Evolutionary conservation across 768 basidiomycete genomes (phyloP).

Genomic region (Cystobasidium tubakii): DNA sequence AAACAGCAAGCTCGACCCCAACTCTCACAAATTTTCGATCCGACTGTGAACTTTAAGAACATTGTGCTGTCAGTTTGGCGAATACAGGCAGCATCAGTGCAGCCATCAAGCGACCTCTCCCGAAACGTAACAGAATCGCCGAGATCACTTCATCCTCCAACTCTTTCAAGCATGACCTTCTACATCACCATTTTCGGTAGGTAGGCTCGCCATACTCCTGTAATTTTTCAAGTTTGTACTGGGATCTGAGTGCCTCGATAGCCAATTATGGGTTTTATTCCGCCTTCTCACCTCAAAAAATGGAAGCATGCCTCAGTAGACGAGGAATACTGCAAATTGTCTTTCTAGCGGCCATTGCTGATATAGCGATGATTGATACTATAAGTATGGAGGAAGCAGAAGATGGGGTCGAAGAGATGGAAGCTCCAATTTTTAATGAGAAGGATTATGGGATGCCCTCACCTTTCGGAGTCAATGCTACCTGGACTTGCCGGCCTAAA

Average conservation of each 20-base stretch:
- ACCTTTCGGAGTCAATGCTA: conserved; percentile 35
- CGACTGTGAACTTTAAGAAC: conserved; percentile 68
- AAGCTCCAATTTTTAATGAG: neutral
- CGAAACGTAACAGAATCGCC: neutral
- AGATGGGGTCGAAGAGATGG: neutral
- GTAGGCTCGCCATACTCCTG: no score
- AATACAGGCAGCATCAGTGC: neutral
- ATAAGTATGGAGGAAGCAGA: neutral
- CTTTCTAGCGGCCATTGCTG: conserved; percentile 13
- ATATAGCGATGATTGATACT: neutral
- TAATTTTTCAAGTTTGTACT: no score
- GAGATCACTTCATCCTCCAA: no score
- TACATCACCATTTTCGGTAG: neutral
- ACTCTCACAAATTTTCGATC: conserved; percentile 73
- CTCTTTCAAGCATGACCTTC: neutral
- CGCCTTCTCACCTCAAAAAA: neutral
- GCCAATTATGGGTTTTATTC: no score
- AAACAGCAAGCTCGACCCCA: conserved; percentile 64
- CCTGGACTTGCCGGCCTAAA: conserved; percentile 58
- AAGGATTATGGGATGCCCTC: neutral
- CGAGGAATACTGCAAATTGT: neutral
- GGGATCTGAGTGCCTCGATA: no score
- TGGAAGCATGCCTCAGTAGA: neutral
- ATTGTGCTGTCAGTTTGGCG: conserved; percentile 54
- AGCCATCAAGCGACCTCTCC: neutral